Percentiles rank a stretch among this genome's conserved stretches.
phyloP scores from a whole-genome alignment of 208 protist species.

The Herpetomonas tarakana region DNA sequence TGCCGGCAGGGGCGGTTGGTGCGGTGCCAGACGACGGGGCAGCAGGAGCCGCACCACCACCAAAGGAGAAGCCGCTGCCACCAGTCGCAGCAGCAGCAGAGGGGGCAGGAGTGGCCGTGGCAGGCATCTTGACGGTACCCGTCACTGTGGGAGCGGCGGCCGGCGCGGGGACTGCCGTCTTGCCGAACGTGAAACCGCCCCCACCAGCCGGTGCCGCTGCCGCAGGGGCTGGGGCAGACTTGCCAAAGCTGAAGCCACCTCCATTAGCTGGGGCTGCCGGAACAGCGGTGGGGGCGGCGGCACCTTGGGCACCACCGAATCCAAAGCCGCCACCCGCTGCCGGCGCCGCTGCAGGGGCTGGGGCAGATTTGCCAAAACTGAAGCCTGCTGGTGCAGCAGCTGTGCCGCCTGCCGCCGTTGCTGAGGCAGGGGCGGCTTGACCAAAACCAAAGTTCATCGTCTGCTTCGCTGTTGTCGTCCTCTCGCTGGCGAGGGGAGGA shows the following conservation, averaged over 20 bases:
- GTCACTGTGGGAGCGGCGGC: slow-evolving; percentile 8
- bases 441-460: slow-evolving; percentile 4
- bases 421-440: not conserved
- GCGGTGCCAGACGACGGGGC: slow-evolving; percentile 17
- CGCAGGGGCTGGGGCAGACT: not conserved
- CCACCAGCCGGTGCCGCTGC: slow-evolving; percentile 3
- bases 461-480: not conserved
- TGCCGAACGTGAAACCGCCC: not conserved
- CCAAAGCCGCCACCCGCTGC: slow-evolving; percentile 4
- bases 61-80: slow-evolving; percentile 26
- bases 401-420: not conserved
- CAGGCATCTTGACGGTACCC: no score
- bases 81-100: slow-evolving; percentile 8
- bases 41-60: slow-evolving; percentile 13
- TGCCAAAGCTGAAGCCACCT: no score
- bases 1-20: slow-evolving; percentile 8
- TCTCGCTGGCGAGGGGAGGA: no score
- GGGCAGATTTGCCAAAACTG: slow-evolving; percentile 2
- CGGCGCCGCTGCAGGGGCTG: slow-evolving; percentile 4
- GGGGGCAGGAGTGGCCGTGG: slow-evolving; percentile 15
- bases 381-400: slow-evolving; percentile 5
- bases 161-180: not conserved
- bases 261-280: no score
- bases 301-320: not conserved
- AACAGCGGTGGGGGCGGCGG: not conserved